Conservation (phyloP, 345 rosid species). For the Hypericum perforatum region DNA sequence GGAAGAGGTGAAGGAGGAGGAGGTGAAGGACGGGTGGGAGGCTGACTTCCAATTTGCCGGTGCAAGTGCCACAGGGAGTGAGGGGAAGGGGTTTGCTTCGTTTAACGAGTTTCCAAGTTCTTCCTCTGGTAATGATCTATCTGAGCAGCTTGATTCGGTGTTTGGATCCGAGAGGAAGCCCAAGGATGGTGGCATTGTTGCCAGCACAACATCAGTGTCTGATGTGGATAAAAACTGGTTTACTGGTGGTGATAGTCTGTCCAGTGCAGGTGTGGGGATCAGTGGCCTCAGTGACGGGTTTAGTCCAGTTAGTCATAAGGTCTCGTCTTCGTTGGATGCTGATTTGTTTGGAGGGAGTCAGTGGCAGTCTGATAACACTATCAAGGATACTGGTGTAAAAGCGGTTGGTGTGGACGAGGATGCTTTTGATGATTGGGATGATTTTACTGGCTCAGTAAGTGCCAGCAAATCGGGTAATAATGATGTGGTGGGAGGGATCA, state of each 20-base stretch:
- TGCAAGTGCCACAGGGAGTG: conserved; percentile 11
- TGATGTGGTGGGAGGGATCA: too few relatives aligned
- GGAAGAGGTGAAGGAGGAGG: conserved; percentile 12
- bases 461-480: too few relatives aligned
- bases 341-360: conserved; percentile 38
- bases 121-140: conserved; percentile 27
- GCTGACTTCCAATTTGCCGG: conserved; percentile 35
- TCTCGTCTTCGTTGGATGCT: conserved; percentile 25
- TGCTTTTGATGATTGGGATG: conserved; percentile 56
- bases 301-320: not conserved
- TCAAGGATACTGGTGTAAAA: conserved; percentile 17
- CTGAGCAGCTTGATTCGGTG: conserved; percentile 51
- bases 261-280: conserved; percentile 19
- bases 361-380: conserved; percentile 18
- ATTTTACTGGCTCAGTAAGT: conserved; percentile 40
- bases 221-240: conserved; percentile 31
- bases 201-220: conserved; percentile 23
- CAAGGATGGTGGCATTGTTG: conserved; percentile 21
- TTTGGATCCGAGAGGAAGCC: conserved; percentile 41
- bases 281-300: not conserved
- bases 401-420: conserved; percentile 35
- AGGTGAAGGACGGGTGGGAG: conserved; percentile 15
- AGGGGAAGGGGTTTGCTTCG: conserved; percentile 18
- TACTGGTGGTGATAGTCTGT: conserved; percentile 24
- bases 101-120: conserved; percentile 36